A percentile compares a stretch with the other conserved stretches of the same genome.
Conservation (phyloP, 2,329 filamentous ascomycete species). For the Pseudocercospora ulei region DNA sequence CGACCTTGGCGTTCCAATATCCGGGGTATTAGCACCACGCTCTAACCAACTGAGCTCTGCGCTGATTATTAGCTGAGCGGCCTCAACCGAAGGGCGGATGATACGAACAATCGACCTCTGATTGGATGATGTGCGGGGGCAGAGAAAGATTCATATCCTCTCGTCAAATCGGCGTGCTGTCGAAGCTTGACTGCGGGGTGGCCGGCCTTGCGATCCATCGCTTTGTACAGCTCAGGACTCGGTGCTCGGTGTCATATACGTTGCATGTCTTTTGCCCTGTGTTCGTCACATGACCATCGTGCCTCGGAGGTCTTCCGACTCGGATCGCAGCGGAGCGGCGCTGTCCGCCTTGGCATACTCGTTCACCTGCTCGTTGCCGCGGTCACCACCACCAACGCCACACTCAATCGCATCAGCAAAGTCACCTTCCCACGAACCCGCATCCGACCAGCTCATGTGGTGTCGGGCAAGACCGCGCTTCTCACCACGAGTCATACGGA, state of each 20-base stretch:
- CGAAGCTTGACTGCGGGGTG: no score
- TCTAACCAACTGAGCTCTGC: constrained; percentile 8
- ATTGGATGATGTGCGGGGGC: neutral
- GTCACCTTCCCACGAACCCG: neutral
- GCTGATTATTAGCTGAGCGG: neutral
- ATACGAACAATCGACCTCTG: constrained; percentile 2
- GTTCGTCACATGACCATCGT: no score
- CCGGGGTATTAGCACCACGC: constrained; percentile 7
- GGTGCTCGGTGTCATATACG: no score
- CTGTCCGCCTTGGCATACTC: no score
- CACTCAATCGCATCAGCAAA: neutral
- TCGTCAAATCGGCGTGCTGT: no score
- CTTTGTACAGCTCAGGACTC: no score
- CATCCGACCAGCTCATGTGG: neutral
- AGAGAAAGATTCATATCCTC: no score
- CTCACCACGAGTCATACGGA: neutral
- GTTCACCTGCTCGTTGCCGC: no score
- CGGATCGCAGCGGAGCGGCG: no score
- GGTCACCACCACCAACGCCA: neutral
- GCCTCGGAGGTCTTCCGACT: no score
- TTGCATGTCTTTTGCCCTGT: no score
- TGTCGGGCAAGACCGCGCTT: neutral
- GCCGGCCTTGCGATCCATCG: no score
- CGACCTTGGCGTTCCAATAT: constrained; percentile 9
- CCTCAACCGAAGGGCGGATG: neutral